Evolutionary conservation across 768 basidiomycete species (phyloP).

Genomic region (Psilocybe subaeruginosa): DNA sequence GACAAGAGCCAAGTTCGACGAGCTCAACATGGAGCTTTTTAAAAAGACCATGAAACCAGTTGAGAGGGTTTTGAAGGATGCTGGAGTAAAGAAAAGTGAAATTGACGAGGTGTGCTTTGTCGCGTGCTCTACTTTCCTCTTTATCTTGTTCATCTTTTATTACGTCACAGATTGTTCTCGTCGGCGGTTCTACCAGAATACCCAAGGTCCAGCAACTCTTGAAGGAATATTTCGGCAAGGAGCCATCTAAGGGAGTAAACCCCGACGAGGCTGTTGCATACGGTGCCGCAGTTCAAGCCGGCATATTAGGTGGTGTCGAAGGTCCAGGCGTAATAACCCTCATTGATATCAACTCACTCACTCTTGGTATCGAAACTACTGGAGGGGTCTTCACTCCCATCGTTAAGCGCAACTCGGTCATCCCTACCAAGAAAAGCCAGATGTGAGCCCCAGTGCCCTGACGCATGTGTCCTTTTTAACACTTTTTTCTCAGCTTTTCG

Average conservation of each 20-base stretch:
- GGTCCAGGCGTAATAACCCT: constrained; percentile 51
- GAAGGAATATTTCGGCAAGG: constrained; percentile 69
- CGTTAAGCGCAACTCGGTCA: constrained; percentile 51
- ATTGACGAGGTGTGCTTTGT: constrained; percentile 58
- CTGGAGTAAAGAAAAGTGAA: constrained; percentile 76
- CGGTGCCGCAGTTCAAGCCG: constrained; percentile 73
- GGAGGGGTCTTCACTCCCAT: constrained; percentile 62
- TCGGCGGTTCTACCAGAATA: constrained; percentile 74
- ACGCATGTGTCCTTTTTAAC: neutral
- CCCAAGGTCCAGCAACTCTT: constrained; percentile 70
- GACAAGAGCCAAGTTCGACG: constrained; percentile 85
- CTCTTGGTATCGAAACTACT: constrained; percentile 65
- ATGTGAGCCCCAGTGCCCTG: constrained; percentile 29
- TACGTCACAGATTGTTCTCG: constrained; percentile 41
- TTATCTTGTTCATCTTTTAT: too few relatives aligned
- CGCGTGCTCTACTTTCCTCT: too few relatives aligned
- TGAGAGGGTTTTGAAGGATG: constrained; percentile 82
- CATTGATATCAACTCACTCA: constrained; percentile 60
- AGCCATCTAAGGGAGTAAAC: constrained; percentile 69
- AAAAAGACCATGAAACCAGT: constrained; percentile 85
- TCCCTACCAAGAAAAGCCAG: constrained; percentile 55
- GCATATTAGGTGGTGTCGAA: constrained; percentile 63
- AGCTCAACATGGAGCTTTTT: constrained; percentile 84
- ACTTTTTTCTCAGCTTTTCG: constrained; percentile 57
- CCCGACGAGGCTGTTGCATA: constrained; percentile 78